Conservation (phyloP, 2,329 filamentous ascomycete genomes). For the Colletotrichum sp. region DNA sequence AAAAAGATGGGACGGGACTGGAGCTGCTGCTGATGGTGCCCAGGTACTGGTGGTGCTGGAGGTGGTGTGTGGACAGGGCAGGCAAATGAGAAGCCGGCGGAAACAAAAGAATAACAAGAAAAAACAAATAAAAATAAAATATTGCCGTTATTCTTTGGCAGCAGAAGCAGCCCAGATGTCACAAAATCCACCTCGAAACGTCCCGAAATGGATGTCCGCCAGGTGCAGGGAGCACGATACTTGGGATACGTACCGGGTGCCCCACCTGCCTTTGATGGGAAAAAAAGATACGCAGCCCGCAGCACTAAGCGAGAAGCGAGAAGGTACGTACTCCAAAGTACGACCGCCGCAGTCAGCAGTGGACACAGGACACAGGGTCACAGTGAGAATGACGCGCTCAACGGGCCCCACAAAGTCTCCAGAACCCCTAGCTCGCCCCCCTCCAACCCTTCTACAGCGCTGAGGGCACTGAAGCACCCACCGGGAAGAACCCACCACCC, state of each 20-base stretch:
- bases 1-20: neutral
- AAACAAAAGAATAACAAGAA: neutral
- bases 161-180: neutral
- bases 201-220: conserved; percentile 1
- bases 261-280: neutral
- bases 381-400: conserved; percentile 1
- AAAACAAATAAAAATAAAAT: neutral
- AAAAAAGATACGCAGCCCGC: conserved; percentile 1
- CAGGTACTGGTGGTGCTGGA: neutral
- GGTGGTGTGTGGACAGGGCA: neutral
- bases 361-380: neutral
- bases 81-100: neutral
- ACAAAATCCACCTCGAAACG: neutral
- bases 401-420: conserved; percentile 6
- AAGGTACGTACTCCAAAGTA: neutral
- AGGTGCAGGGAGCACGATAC: neutral
- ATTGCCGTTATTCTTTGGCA: neutral
- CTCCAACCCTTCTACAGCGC: too few relatives aligned
- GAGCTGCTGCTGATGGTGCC: neutral
- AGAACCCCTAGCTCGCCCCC: conserved; percentile 9
- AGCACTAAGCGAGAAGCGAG: neutral
- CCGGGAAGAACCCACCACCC: neutral
- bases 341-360: neutral
- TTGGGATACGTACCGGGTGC: neutral
- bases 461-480: neutral